Evolutionary conservation across 2,329 filamentous ascomycete species (phyloP).

Genomic region (Fusarium scirpi): DNA sequence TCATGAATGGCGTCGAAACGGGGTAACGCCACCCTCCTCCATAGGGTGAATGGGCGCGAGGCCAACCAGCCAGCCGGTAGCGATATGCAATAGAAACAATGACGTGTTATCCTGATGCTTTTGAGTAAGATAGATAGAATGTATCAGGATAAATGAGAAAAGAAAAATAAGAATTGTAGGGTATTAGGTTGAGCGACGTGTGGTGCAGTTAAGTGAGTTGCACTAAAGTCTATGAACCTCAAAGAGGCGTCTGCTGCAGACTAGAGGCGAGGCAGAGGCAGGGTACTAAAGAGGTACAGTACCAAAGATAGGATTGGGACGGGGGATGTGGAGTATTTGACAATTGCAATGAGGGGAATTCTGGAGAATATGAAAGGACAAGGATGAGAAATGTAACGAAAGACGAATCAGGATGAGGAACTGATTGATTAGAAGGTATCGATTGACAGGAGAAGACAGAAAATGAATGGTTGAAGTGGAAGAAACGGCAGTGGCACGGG

Average conservation of each 20-base stretch:
- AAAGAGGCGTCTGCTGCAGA: slow-evolving; percentile 34
- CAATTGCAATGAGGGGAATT: slow-evolving; percentile 28
- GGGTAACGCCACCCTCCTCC: slow-evolving; percentile 42
- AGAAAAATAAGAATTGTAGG: slow-evolving; percentile 5
- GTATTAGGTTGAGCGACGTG: slow-evolving; percentile 1
- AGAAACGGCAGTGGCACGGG: slow-evolving; percentile 41
- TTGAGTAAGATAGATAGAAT: background rate
- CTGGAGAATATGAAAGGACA: slow-evolving; percentile 36
- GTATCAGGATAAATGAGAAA: background rate
- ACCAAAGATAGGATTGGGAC: slow-evolving; percentile 30
- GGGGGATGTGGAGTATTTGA: slow-evolving; percentile 41
- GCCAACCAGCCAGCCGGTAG: slow-evolving; percentile 26
- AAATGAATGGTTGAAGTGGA: slow-evolving; percentile 29
- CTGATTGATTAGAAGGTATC: slow-evolving; percentile 14
- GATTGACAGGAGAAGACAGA: slow-evolving; percentile 39
- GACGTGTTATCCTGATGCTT: background rate
- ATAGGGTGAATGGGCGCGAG: slow-evolving; percentile 35
- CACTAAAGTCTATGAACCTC: slow-evolving; percentile 8
- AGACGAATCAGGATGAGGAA: slow-evolving; percentile 34
- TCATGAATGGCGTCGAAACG: slow-evolving; percentile 37
- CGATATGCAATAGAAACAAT: slow-evolving; percentile 4
- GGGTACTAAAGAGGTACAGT: slow-evolving; percentile 20
- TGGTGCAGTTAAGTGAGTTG: slow-evolving; percentile 12
- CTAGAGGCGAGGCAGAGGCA: slow-evolving; percentile 13
- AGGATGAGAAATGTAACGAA: slow-evolving; percentile 16